phyloP scores from a whole-genome alignment of 2,329 filamentous ascomycete genomes.

The Penicillium rolfsii region DNA sequence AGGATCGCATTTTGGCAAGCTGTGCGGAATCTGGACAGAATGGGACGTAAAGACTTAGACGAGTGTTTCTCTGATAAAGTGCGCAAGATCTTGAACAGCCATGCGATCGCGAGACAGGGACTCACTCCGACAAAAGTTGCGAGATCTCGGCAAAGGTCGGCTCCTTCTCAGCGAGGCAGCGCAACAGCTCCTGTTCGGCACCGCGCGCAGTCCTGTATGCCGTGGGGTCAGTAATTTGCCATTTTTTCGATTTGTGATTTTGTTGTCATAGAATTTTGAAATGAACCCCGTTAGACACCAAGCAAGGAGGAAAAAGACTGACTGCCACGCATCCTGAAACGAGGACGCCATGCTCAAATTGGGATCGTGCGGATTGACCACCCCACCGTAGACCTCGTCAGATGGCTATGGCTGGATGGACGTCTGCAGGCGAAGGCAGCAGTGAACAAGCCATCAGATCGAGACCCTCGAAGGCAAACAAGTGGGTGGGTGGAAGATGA shows the following conservation, averaged over 20 bases:
- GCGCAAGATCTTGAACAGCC: slow-evolving; percentile 12
- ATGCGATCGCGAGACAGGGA: slow-evolving; percentile 9
- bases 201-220: slow-evolving; percentile 42
- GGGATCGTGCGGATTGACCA: slow-evolving; percentile 35
- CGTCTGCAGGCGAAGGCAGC: slow-evolving; percentile 49
- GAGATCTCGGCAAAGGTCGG: slow-evolving; percentile 56
- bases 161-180: slow-evolving; percentile 54
- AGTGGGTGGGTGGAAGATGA: slow-evolving; percentile 3
- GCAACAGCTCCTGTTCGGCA: slow-evolving; percentile 54
- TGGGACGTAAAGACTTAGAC: slow-evolving; percentile 13
- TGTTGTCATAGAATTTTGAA: neutral
- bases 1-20: slow-evolving; percentile 74
- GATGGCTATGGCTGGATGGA: slow-evolving; percentile 59
- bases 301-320: slow-evolving; percentile 34
- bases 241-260: neutral
- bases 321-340: slow-evolving; percentile 59
- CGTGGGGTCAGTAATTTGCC: slow-evolving; percentile 17
- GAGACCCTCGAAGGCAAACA: slow-evolving; percentile 8
- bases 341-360: slow-evolving; percentile 48
- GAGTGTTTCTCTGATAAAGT: slow-evolving; percentile 4
- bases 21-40: slow-evolving; percentile 64
- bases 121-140: slow-evolving; percentile 47
- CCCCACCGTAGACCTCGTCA: slow-evolving; percentile 61
- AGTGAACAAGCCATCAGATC: slow-evolving; percentile 59
- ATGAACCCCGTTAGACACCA: neutral